These are phyloP conservation scores for Termitomyces heimii DNA, from an alignment of 768 basidiomycete species.

Conservation along the genomic window DNA sequence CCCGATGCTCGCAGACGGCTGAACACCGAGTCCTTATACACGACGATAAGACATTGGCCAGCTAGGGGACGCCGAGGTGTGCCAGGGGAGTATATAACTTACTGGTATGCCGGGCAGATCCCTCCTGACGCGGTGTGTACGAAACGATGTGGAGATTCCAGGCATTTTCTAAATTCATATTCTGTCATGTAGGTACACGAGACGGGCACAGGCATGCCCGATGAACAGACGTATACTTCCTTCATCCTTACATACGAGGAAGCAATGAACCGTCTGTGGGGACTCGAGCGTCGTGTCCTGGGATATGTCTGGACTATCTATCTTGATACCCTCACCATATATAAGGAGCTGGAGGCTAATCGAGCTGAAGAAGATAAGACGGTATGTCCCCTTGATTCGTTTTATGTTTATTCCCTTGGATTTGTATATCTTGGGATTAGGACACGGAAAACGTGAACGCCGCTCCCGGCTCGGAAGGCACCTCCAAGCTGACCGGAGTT, in stretches of 20 bases:
- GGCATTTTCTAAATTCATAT: neutral
- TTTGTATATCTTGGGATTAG: neutral
- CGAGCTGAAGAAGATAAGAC: neutral
- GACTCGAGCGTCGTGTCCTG: conserved; percentile 26
- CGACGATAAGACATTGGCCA: conserved; percentile 9
- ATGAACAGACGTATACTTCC: conserved; percentile 45
- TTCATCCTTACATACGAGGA: conserved; percentile 37
- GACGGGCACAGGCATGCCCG: conserved; percentile 48
- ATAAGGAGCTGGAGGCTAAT: neutral
- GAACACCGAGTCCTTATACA: conserved; percentile 14
- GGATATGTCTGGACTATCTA: conserved; percentile 34
- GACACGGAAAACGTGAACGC: neutral
- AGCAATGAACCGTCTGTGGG: conserved; percentile 29
- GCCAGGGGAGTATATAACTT: conserved; percentile 16
- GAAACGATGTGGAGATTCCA: neutral
- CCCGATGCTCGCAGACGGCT: neutral
- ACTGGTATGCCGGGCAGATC: conserved; percentile 17
- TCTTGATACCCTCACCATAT: conserved; percentile 11
- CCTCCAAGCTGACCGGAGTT: neutral
- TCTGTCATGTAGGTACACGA: conserved; percentile 31
- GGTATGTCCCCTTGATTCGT: neutral
- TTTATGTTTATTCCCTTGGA: neutral
- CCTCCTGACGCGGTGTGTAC: conserved; percentile 40
- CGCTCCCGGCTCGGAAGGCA: too few species aligned
- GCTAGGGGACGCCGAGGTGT: conserved; percentile 4